These are phyloP conservation scores for Nannochloropsis salina DNA, from an alignment of 108 stramenopile species.

Conservation along the genomic window DNA sequence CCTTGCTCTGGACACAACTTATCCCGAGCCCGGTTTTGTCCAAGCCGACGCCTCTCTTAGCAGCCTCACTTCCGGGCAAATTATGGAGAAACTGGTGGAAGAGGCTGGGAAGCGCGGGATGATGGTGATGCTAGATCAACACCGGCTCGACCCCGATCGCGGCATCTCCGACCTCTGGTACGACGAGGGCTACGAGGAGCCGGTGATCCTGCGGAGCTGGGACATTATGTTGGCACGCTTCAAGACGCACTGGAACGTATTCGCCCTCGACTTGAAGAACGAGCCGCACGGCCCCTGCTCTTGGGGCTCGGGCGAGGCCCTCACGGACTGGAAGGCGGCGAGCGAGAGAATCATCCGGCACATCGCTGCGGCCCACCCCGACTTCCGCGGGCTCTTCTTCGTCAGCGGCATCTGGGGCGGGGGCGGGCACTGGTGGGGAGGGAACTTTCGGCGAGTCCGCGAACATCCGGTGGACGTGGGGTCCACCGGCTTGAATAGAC, in stretches of 20 bases:
- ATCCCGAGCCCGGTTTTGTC: not conserved
- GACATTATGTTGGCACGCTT: not conserved
- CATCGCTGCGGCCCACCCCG: not conserved
- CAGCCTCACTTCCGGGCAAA: not conserved
- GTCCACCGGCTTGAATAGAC: not conserved
- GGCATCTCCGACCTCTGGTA: not conserved
- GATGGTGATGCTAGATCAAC: not conserved
- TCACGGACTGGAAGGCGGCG: slow-evolving; percentile 4
- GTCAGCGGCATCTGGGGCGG: not conserved
- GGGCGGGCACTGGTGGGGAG: slow-evolving; percentile 15
- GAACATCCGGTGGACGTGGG: not conserved
- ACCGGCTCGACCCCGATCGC: not conserved
- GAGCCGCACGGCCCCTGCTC: not conserved
- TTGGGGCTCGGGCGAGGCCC: not conserved
- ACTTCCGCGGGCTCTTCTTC: not conserved
- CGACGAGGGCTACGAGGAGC: not conserved
- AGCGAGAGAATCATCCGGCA: not conserved
- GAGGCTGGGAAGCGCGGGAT: not conserved
- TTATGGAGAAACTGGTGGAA: not conserved
- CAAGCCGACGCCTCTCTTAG: not conserved
- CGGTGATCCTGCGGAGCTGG: slow-evolving; percentile 11
- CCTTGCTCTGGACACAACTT: not conserved
- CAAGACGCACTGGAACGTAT: not conserved
- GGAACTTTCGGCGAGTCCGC: not conserved
- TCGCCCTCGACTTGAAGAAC: not conserved